Evolutionary conservation across 1,284 basidiomycete species (phyloP).

Genomic region (Melampsora americana): DNA sequence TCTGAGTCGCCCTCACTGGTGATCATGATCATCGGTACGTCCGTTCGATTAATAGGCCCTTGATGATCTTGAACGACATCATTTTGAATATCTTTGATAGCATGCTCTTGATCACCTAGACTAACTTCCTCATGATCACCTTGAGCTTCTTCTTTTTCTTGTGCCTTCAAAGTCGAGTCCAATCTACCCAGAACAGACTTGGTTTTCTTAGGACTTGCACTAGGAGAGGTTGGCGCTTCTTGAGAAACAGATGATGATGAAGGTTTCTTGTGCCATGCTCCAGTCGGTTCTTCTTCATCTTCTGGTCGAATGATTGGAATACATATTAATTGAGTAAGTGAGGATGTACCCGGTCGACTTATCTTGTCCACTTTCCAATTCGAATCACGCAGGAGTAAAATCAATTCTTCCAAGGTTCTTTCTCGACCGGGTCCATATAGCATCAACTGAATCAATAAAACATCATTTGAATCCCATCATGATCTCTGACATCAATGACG

Average conservation of each 20-base stretch:
- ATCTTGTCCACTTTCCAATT: slow-evolving; percentile 42
- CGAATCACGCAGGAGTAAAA: slow-evolving; percentile 25
- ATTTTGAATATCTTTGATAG: no score
- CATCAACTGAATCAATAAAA: slow-evolving; percentile 32
- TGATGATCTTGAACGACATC: no score
- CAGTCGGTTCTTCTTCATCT: slow-evolving; percentile 14
- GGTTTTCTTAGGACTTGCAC: background rate
- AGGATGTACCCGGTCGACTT: slow-evolving; percentile 35
- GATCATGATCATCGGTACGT: no score
- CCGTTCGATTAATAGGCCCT: no score
- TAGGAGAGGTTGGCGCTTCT: background rate
- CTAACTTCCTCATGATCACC: background rate
- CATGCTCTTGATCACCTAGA: no score
- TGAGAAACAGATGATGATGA: background rate
- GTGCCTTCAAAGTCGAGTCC: slow-evolving; percentile 3
- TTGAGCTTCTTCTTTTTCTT: slow-evolving; percentile 4
- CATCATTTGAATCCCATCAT: background rate
- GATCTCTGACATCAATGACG: background rate
- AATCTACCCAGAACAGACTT: background rate
- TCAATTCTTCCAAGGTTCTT: slow-evolving; percentile 32
- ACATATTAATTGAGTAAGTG: slow-evolving; percentile 39
- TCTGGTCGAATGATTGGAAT: slow-evolving; percentile 13
- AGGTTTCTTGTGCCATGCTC: slow-evolving; percentile 27
- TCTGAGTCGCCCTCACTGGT: no score
- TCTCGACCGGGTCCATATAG: slow-evolving; percentile 41